These are phyloP conservation scores for Croton setiger DNA, from an alignment of 441 rosid species.

Conservation along the genomic window DNA sequence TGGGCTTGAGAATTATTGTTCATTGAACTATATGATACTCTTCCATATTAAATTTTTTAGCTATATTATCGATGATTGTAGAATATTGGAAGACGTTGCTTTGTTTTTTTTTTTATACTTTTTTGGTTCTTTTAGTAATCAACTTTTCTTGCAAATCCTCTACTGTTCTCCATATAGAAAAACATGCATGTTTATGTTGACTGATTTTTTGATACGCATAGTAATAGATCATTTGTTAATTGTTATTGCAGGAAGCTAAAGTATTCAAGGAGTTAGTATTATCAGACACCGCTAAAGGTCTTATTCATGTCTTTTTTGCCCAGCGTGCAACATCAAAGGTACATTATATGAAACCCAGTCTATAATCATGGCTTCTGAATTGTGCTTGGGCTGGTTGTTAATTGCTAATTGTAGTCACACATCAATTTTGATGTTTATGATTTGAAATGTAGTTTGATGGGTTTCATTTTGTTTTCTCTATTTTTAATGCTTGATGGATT, in stretches of 20 bases:
- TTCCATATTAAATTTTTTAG: slow-evolving; percentile 7
- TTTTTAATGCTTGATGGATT: not conserved
- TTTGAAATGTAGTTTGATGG: not conserved
- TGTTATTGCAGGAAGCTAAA: slow-evolving; percentile 71
- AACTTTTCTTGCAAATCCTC: not conserved
- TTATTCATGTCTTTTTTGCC: slow-evolving; percentile 81
- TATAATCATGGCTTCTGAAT: slow-evolving; percentile 1
- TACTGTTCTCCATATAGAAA: not conserved
- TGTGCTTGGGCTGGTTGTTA: not conserved
- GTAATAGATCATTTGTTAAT: slow-evolving; percentile 19
- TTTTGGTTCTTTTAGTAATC: not conserved
- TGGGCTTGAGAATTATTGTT: slow-evolving; percentile 6
- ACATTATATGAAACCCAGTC: slow-evolving; percentile 16
- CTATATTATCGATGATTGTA: slow-evolving; percentile 10
- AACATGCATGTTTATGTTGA: slow-evolving; percentile 14
- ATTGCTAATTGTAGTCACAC: not conserved
- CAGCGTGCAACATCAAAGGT: slow-evolving; percentile 91
- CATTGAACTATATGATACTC: not conserved
- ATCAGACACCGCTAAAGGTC: slow-evolving; percentile 75
- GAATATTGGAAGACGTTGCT: not conserved
- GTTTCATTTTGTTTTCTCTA: not conserved
- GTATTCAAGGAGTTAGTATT: slow-evolving; percentile 67
- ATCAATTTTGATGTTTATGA: not conserved
- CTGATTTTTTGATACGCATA: slow-evolving; percentile 12
- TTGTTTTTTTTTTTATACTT: not conserved